Conservation (phyloP, 2,329 filamentous ascomycete species). For the Talaromyces funiculosus region DNA sequence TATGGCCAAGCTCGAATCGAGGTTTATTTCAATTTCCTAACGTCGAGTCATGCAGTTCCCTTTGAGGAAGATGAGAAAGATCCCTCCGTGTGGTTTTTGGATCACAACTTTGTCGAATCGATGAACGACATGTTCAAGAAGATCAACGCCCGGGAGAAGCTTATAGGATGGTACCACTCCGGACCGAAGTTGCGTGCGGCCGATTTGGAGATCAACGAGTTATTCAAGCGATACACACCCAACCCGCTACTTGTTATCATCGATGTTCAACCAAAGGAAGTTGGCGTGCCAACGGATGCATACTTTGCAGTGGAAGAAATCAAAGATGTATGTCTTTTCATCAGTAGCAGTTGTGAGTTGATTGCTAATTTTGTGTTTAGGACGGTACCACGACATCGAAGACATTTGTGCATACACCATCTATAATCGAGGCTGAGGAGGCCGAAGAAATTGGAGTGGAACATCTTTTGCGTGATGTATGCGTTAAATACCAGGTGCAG, state of each 20-base stretch:
- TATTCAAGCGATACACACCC: conserved; percentile 98
- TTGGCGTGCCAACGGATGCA: conserved; percentile 93
- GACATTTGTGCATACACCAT: conserved; percentile 97
- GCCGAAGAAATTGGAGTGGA: conserved; percentile 98
- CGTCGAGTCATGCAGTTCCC: conserved; percentile 60
- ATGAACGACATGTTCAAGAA: conserved; percentile 99
- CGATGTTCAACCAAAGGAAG: conserved; percentile 96
- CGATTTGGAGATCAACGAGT: conserved; percentile 97
- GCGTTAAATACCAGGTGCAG: background rate
- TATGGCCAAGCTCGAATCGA: conserved; percentile 32
- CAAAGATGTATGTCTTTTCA: conserved; percentile 67
- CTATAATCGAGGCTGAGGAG: conserved; percentile 97
- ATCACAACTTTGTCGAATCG: conserved; percentile 98
- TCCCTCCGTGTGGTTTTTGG: conserved; percentile 96
- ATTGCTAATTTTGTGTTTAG: conserved; percentile 51
- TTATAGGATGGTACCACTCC: conserved; percentile 99
- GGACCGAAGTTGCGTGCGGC: conserved; percentile 94
- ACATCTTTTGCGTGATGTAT: conserved; percentile 78
- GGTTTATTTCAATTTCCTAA: background rate
- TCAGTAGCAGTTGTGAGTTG: background rate
- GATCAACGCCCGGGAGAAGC: conserved; percentile 96
- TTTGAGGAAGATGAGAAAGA: conserved; percentile 99
- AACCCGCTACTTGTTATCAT: conserved; percentile 96
- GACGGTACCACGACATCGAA: conserved; percentile 95
- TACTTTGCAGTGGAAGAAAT: conserved; percentile 99